phyloP scores from a whole-genome alignment of 2,329 filamentous ascomycete genomes.

The Penicillium sclerotigenum region DNA sequence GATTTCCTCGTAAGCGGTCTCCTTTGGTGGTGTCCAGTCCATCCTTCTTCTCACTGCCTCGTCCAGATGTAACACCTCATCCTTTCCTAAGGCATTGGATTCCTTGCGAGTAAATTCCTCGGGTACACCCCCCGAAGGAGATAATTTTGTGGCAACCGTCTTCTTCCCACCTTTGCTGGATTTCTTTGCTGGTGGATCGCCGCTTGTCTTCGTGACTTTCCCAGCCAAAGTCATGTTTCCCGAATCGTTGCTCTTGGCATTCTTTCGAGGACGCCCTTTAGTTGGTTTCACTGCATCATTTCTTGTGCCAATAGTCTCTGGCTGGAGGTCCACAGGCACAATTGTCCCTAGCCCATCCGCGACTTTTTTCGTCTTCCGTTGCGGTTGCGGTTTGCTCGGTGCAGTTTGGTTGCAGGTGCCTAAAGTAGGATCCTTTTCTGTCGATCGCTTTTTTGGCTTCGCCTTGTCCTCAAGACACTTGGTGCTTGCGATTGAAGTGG shows the following conservation, averaged over 20 bases:
- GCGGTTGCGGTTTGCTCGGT: constrained; percentile 15
- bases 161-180: constrained; percentile 14
- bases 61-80: constrained; percentile 33
- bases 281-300: constrained; percentile 20
- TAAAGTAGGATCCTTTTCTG: constrained; percentile 10
- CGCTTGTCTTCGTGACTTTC: constrained; percentile 35
- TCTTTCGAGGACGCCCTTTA: constrained; percentile 24
- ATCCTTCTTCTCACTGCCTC: constrained; percentile 54
- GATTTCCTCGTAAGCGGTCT: constrained; percentile 31
- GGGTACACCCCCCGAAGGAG: background rate
- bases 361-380: constrained; percentile 15
- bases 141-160: background rate
- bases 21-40: constrained; percentile 66
- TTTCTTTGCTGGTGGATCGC: constrained; percentile 11
- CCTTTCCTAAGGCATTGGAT: constrained; percentile 18
- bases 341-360: constrained; percentile 7
- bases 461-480: constrained; percentile 1
- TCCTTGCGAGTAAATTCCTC: constrained; percentile 3
- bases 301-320: constrained; percentile 9
- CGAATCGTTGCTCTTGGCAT: constrained; percentile 23
- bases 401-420: constrained; percentile 4
- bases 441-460: constrained; percentile 10
- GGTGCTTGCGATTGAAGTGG: constrained; percentile 6
- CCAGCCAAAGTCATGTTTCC: constrained; percentile 37
- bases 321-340: background rate